Percentiles rank a stretch among this genome's conserved stretches.
phyloP scores from a whole-genome alignment of 805 yeast genomes.

The Candida qinlingensis region DNA sequence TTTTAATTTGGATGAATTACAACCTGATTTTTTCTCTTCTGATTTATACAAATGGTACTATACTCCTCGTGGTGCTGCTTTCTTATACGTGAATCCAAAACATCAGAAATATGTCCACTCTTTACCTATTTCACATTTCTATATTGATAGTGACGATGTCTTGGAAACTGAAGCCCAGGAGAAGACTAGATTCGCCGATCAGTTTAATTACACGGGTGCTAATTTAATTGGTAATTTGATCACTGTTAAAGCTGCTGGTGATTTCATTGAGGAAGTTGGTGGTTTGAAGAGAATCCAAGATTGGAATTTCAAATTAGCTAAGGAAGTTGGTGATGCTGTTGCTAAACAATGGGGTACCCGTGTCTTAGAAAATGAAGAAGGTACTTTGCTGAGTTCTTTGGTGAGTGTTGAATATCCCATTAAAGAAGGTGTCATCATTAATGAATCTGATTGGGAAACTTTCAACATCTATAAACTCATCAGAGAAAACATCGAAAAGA shows the following conservation, averaged over 20 bases:
- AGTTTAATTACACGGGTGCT: conserved; percentile 50
- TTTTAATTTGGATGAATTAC: conserved; percentile 33
- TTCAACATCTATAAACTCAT: conserved; percentile 12
- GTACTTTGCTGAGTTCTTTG: conserved; percentile 36
- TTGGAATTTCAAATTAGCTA: conserved; percentile 44
- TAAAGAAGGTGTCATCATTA: conserved; percentile 13
- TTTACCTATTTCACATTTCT: conserved; percentile 51
- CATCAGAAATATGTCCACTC: conserved; percentile 49
- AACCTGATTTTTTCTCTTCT: conserved; percentile 57
- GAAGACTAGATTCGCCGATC: conserved; percentile 24
- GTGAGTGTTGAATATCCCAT: conserved; percentile 38
- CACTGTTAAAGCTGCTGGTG: conserved; percentile 42
- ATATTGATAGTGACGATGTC: conserved; percentile 29
- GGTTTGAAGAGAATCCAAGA: conserved; percentile 49
- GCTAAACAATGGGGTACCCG: conserved; percentile 35
- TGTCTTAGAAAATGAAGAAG: conserved; percentile 32
- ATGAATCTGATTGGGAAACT: conserved; percentile 17
- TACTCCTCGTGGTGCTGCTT: conserved; percentile 53
- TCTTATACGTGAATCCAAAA: conserved; percentile 49
- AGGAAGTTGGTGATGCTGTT: conserved; percentile 35
- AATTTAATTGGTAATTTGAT: conserved; percentile 38
- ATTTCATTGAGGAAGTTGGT: conserved; percentile 47
- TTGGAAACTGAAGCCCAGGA: conserved; percentile 13
- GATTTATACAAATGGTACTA: conserved; percentile 70
- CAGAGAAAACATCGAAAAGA: conserved; percentile 19